phyloP scores from a whole-genome alignment of 2,329 filamentous ascomycete species.

The Microdochium nivale region DNA sequence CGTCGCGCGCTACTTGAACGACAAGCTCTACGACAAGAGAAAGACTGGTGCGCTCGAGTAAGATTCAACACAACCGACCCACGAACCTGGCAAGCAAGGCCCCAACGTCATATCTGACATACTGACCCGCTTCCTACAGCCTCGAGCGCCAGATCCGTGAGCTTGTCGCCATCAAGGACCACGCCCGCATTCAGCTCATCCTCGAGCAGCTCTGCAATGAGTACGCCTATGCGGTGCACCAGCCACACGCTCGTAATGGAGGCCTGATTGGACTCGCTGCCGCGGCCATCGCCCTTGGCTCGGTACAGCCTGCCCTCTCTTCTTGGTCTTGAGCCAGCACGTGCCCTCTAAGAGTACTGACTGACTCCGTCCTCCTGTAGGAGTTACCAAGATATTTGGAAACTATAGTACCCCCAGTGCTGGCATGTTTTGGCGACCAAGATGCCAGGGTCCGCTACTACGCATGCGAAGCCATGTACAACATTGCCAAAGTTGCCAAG shows the following conservation, averaged over 20 bases:
- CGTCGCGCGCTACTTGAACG: constrained; percentile 85
- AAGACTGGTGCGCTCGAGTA: constrained; percentile 96
- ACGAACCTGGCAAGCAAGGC: not conserved
- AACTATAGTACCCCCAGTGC: constrained; percentile 89
- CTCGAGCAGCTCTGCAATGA: constrained; percentile 96
- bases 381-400: constrained; percentile 87
- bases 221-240: constrained; percentile 94
- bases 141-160: constrained; percentile 88
- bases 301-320: constrained; percentile 62
- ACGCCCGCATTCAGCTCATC: constrained; percentile 73
- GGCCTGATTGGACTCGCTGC: constrained; percentile 92
- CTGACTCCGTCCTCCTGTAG: constrained; percentile 32
- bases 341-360: constrained; percentile 1
- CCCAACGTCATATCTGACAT: not conserved
- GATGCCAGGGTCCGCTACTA: constrained; percentile 97
- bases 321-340: too few relatives aligned
- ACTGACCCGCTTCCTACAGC: constrained; percentile 33
- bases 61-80: constrained; percentile 19
- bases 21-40: constrained; percentile 98
- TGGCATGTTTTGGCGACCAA: constrained; percentile 96
- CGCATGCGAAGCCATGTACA: constrained; percentile 99
- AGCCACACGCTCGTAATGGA: constrained; percentile 92
- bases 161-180: constrained; percentile 66
- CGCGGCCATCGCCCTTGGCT: constrained; percentile 87
- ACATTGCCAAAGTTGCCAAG: constrained; percentile 98